Base-by-base conservation (phyloP, 768 basidiomycete species). In the Xerocomellus chrysenteron region DNA sequence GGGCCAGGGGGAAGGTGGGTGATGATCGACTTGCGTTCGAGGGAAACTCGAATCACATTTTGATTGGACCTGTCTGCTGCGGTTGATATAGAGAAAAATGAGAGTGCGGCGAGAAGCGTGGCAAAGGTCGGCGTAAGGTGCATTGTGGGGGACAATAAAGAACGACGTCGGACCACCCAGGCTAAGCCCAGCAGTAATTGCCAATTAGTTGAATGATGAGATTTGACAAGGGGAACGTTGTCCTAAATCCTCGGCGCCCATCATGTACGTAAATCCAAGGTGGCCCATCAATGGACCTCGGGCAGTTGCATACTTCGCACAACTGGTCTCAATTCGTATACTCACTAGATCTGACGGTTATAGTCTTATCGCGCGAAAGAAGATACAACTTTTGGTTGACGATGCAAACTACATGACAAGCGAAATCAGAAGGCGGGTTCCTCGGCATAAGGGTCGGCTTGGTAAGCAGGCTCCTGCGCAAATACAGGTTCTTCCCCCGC, bases 361-460 rank as follows among this genome's bases (percentile, higher is more conserved):
- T 3, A 17, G 36, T 45, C n/a, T 57, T 8, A 67, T 46, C 50
- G 3, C 14, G 24, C 17, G 21, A 50, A 35, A 21, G 54, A 40
- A 45, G 46, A 52, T 57, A 59, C 64, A 66, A 37, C 24, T 59
- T 56, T 61, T 58, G 39, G 7, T 57, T 55, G 50, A 55, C 7
- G 40, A 47, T 49, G 43, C 45, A 67, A 50, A 59, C 48, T 59
- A 70, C 58, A 61, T 50, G 11, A 60, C 50, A 54, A 47, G 44
- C 35, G 21, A 56, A 40, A 79, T 80, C 74, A 90, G 78, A 90
- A 89, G 53, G 79, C 79, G 59, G 83, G 74, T 51, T 81, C 80
- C 69, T 84, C 73, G 13, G 71, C 65, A 58, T 69, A 75, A 40
- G 79, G 71, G n/a, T 81, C 80, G 40, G 76, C 63, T 47, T 73